Base-by-base conservation (phyloP, 306 rosid genomes). In the Rosa multiflora region DNA sequence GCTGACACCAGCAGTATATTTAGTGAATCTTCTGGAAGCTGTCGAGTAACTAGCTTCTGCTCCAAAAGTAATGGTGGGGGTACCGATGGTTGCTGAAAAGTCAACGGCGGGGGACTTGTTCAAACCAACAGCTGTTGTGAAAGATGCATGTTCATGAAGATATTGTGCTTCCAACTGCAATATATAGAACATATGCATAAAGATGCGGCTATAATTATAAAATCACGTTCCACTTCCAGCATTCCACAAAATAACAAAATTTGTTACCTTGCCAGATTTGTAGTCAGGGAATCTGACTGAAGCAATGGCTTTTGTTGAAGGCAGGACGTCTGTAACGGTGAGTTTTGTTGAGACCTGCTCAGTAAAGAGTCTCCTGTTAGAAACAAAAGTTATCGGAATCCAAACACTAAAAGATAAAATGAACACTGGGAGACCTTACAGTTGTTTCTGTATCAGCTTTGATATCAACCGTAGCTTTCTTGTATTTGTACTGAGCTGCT, bases 1-100 rank as follows among this genome's bases (percentile, higher is more conserved):
- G 81, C 92, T 87, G 58, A 92, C 78, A 8, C 97, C 97, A 78
- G 91, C 92, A 71, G 88, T 89, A 79, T 92, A 92, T 79, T 89
- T 90, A n/a, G 90, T 63, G 70, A 90, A 89, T 18, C 53, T 83
- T 59, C 88, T 78, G 61, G 84, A 51, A 81, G 67, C 55, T 21
- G 90, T 82, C 10, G 59, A 79, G 78, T 80, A 90, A 79, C 91
- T 85, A 55, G 90, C 88, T 88, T 92, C 91, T 20, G 90, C 93
- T 77, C 97, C 97, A 81, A 88, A 92, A 35, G 89, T 88, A 86
- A 92, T 78, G 73, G 85, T 69, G 23, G 92, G 90, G 35, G 90
- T 92, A 23, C 97, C 92, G 44, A 92, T 82, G 51, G 92, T 88
- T 1, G 87, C 93, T 5, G 97, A 92, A 79, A 89, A 77, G 76